phyloP scores from a whole-genome alignment of 2,329 filamentous ascomycete species.

The Aureobasidium sp. region DNA sequence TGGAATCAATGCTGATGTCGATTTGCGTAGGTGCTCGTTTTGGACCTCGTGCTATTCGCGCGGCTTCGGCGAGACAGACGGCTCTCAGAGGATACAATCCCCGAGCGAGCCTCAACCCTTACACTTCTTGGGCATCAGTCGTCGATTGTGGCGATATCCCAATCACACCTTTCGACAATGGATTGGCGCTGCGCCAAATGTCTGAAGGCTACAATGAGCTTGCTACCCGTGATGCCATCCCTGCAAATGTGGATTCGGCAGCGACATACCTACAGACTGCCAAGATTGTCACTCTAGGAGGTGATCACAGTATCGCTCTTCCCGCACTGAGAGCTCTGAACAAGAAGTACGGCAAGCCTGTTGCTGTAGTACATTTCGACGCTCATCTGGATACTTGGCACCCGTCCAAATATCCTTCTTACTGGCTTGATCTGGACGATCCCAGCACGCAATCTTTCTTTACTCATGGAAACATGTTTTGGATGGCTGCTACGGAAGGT shows the following conservation, averaged over 20 bases:
- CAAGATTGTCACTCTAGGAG: conserved; percentile 43
- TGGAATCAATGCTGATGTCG: too few species aligned
- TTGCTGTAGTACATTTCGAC: conserved; percentile 47
- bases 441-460: conserved; percentile 62
- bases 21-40: conserved; percentile 59
- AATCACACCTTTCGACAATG: conserved; percentile 79
- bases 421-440: conserved; percentile 54
- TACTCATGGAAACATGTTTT: conserved; percentile 89
- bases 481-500: conserved; percentile 75
- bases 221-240: conserved; percentile 36
- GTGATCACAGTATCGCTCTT: conserved; percentile 46
- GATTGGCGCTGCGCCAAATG: conserved; percentile 75
- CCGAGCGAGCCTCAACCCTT: conserved; percentile 76
- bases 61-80: conserved; percentile 74
- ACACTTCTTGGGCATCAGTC: conserved; percentile 68
- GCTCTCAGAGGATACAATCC: conserved; percentile 69
- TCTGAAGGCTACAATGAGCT: conserved; percentile 70
- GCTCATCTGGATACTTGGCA: conserved; percentile 80
- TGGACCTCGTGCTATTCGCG: conserved; percentile 79
- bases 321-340: conserved; percentile 45
- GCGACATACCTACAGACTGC: conserved; percentile 38
- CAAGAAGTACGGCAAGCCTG: conserved; percentile 37
- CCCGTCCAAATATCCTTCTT: conserved; percentile 68
- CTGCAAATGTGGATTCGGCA: conserved; percentile 31
- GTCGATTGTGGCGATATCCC: conserved; percentile 90